Base-by-base conservation (phyloP, 2,329 filamentous ascomycete species). In the Fusarium humuli region DNA sequence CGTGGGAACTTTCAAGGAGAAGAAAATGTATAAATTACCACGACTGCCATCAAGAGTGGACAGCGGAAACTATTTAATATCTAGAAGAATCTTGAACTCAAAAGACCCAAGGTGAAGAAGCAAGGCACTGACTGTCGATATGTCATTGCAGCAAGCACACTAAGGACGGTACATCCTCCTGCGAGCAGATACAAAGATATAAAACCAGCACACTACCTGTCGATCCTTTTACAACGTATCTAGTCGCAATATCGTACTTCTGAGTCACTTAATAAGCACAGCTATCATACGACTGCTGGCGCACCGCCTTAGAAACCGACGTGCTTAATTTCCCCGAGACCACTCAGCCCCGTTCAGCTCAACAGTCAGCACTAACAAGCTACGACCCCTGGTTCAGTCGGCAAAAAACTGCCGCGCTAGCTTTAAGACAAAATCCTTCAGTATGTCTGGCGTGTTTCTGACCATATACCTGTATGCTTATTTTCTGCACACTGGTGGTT, bases 291-390 rank as follows among this genome's bases (percentile, higher is more conserved):
- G 44, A 46, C 23, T 13, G 6, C 18, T 7, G 7, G 3, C n/a
- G 12, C 45, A 14, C 25, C 8, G 18, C 25, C 25, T 25, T 18
- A 14, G 27, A 27, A 27, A 14, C 1, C 25, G 2, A 47, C 13
- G 45, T 29, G 18, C 25, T 47, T 6, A 47, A 47, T 47, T 47
- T 47, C 45, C 7, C n/a, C 25, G 18, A 13, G 5, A 27, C 5
- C 9, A n/a, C 44, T 46, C 23, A 46, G 44, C 23, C 23, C 44
- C 44, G 16, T 27, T 14, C n/a, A 47, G 22, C 9, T 45, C 42
- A 49, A 42, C 52, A 60, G 20, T 45, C 42, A 59, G 57, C 57
- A 60, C 57, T 60, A 60, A 60, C 10, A 37, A 6, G 34, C 18
- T 37, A 37, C 10, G 2, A 41, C 20, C 52, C 57, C 42, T 60